Evolutionary conservation across 139 green algal genomes (phyloP), one percentile per base, ranked within the genome.

Genomic region (Yamagishiella unicocca): DNA sequence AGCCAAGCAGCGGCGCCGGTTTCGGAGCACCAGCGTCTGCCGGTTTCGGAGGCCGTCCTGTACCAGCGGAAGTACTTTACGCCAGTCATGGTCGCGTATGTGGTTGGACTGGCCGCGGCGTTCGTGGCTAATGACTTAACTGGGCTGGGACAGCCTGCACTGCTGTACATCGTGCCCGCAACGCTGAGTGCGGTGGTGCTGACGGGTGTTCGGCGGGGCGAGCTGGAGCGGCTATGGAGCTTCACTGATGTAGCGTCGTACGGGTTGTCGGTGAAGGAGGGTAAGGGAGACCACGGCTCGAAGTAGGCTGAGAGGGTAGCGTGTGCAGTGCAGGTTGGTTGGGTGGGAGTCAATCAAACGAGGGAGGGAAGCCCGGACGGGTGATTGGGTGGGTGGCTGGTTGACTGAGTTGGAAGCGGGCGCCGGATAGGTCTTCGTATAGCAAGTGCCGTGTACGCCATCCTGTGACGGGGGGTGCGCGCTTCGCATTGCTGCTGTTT

Each of bases 61-160:
- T 35, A 93, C 50, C 91, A 97, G 58, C 90, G 96, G 4, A 91
- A 89, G 2, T 98, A 97, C 89, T 98, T 98, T 79, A 87, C 85
- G 7, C 68, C 93, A 0, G 93, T 95, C 17, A 87, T 97, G 73
- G 70, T 88, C 19, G 92, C 95, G 1, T 98, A 99, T 76, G 79
- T 96, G 19, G 64, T 87, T 22, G 96, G 96, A 2, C 90, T 99
- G 35, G 61, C 92, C 37, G 67, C 92, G 24, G 96, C 96, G 0
- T 98, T 98, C 89, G 94, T 87, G 1, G 96, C 93, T 25, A 98
- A 98, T 90, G 90, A 89, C n/a, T 85, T 97, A 6, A 98, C 96
- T 0, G 84, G 94, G 25, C 40, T 97, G 76, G 96, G 95, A 1
- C 96, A 98, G 90, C 96, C 96, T 0, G 95, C 95, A 54, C 89